Evolutionary conservation across 2,329 filamentous ascomycete species (phyloP).

Genomic region (Amesomyces nigricolor): DNA sequence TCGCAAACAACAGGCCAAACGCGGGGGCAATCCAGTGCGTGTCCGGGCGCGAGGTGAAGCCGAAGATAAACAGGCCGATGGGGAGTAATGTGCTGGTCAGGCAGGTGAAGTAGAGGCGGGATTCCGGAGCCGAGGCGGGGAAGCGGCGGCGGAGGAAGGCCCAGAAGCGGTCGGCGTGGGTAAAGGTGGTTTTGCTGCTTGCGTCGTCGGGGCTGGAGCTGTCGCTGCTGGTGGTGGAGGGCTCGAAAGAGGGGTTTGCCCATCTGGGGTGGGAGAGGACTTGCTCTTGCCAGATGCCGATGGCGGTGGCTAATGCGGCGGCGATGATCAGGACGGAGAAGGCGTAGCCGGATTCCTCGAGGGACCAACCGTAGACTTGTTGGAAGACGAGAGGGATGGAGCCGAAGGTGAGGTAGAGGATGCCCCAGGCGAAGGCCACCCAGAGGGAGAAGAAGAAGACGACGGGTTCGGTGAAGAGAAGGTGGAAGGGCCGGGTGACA

Average conservation of each 20-base stretch:
- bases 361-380: slow-evolving; percentile 60
- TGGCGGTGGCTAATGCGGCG: slow-evolving; percentile 56
- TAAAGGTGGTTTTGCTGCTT: slow-evolving; percentile 5
- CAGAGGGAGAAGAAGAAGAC: slow-evolving; percentile 86
- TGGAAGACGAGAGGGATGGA: slow-evolving; percentile 74
- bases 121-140: slow-evolving; percentile 59
- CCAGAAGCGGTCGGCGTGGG: slow-evolving; percentile 37
- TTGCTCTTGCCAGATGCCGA: slow-evolving; percentile 69
- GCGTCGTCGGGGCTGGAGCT: slow-evolving; percentile 25
- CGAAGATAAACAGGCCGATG: slow-evolving; percentile 74
- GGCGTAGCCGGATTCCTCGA: slow-evolving; percentile 62
- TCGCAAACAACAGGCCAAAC: slow-evolving; percentile 66
- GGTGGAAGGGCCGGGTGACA: slow-evolving; percentile 69
- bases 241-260: slow-evolving; percentile 13
- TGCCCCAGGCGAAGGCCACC: slow-evolving; percentile 84
- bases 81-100: slow-evolving; percentile 70
- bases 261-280: slow-evolving; percentile 46
- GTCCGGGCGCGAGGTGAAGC: slow-evolving; percentile 58
- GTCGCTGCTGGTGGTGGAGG: neutral
- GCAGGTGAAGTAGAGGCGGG: slow-evolving; percentile 77
- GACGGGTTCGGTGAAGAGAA: slow-evolving; percentile 69
- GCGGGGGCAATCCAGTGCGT: slow-evolving; percentile 69
- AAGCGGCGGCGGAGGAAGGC: slow-evolving; percentile 41
- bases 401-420: slow-evolving; percentile 79
- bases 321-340: slow-evolving; percentile 70